Evolutionary conservation across 805 yeast genomes (phyloP), one percentile per base, ranked within the genome.

Genomic region (Yarrowia sp.): DNA sequence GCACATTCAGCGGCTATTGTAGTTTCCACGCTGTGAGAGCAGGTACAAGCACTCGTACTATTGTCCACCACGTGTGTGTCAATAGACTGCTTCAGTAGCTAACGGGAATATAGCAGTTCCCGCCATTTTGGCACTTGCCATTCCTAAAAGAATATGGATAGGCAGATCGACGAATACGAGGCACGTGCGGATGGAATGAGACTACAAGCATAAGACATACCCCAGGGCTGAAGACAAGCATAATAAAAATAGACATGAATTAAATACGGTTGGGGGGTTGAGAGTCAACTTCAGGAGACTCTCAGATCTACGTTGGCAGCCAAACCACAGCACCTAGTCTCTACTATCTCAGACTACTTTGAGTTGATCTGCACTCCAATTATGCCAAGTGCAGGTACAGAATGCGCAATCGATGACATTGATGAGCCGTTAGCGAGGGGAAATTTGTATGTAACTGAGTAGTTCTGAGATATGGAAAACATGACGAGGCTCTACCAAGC

Each of bases 381-480:
- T 35, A 40, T 40, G 59, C 45, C 59, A 22, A 19, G 45, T 53
- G 59, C 59, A 53, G 59, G 59, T 53, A 53, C 56, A n/a, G 5
- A 22, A 16, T 48, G 36, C 52, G 26, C 10, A 11, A 38, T 10
- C 40, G 40, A 11, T 38, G 40, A 38, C 10, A 38, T 38, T 38
- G 10, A 5, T 26, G 32, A 26, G 32, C 32, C 4, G 32, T 26
- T 1, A 26, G 32, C 32, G 32, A 26, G 32, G 32, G 0, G 32
- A 26, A 26, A 26, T 26, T 26, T 2, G 32, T 2, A 26, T 26
- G 32, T 26, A 26, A 26, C 32, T 26, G 32, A 26, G 32, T 5
- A 26, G 2, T 26, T 22, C n/a, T 22, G n/a, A 9, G 35, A 12
- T 9, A 1, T 45, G 48, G 16, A 26, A 26, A 26, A 26, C 32